Evolutionary conservation across 768 basidiomycete genomes (phyloP), one percentile per base, ranked within the genome.

Genomic region (Dacryopinax spathularia): DNA sequence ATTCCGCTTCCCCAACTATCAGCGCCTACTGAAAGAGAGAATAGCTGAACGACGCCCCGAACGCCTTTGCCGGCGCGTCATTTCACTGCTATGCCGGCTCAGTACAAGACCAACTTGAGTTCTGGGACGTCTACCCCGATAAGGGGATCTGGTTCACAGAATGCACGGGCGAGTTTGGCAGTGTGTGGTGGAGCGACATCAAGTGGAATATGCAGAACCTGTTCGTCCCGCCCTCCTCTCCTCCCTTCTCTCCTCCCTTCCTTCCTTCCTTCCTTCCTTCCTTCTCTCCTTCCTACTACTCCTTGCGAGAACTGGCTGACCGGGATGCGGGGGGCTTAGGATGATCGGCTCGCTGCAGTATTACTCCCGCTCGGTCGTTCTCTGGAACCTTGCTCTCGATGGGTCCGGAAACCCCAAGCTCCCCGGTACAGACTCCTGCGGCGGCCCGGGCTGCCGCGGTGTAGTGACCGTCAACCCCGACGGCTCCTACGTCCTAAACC

Each of bases 141-240:
- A 86, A 86, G 75, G 82, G 79, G 76, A 76, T 81, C 18, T 79
- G 77, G 72, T 74, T 80, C 65, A 80, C 75, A 68, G 87, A 89
- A 72, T 88, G 88, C 69, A 73, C 82, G 0, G 87, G 88, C 6
- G 82, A 78, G 0, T 72, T 80, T 62, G 84, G 85, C 15, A 80
- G 80, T 9, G 85, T 88, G 69, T 89, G 87, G 87, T 90, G 88
- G 88, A 76, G 75, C 60, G 86, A 89, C 68, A 83, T 89, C 72
- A 89, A 89, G 84, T 87, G 85, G 85, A 83, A 85, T 65, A 82
- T 85, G 79, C 78, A 84, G 64, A 84, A 85, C 67, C 72, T 87
- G 82, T 86, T 64, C 56, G 80, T 25, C 6, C 66, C 33, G 27
- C 6, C 25, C 31, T n/a, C 16, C 29, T 18, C 39, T 59, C 44